phyloP scores from a whole-genome alignment of 176 grass and related monocot species.

The Bolboschoenus planiculmis region DNA sequence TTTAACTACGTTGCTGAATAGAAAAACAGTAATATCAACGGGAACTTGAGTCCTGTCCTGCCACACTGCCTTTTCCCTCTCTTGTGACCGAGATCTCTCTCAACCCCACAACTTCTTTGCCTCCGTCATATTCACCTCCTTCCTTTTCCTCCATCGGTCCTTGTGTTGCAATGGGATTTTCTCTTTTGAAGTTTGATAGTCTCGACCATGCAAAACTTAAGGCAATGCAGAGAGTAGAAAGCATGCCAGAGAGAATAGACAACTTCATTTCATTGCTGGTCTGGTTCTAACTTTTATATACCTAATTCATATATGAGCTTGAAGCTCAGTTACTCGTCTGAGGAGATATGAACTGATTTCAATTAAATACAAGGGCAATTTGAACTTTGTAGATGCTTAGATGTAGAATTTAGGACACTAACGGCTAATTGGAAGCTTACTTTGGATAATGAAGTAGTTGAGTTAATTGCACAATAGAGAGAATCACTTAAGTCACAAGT shows the following conservation, averaged over 20 bases:
- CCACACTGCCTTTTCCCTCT: no score
- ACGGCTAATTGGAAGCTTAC: not conserved
- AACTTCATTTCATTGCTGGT: not conserved
- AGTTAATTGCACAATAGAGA: not conserved
- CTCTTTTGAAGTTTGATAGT: conserved; percentile 26
- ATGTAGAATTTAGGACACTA: not conserved
- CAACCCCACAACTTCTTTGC: no score
- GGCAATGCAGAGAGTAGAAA: conserved; percentile 31
- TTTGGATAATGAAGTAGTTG: not conserved
- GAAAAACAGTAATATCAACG: no score
- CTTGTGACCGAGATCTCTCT: no score
- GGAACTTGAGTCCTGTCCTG: no score
- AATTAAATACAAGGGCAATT: not conserved
- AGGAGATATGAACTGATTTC: not conserved
- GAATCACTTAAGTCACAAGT: not conserved
- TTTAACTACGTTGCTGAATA: no score
- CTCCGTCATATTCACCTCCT: no score
- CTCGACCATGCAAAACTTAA: conserved; percentile 41
- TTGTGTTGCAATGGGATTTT: conserved; percentile 25
- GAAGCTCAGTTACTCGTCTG: not conserved
- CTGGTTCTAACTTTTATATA: not conserved
- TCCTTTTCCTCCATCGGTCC: no score
- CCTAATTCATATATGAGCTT: not conserved
- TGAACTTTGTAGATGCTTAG: not conserved
- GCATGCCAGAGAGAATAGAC: conserved; percentile 34